Evolutionary conservation across 169 alveolate genomes (phyloP), one percentile per base, ranked within the genome.

Genomic region (Cryptosporidium sp.): DNA sequence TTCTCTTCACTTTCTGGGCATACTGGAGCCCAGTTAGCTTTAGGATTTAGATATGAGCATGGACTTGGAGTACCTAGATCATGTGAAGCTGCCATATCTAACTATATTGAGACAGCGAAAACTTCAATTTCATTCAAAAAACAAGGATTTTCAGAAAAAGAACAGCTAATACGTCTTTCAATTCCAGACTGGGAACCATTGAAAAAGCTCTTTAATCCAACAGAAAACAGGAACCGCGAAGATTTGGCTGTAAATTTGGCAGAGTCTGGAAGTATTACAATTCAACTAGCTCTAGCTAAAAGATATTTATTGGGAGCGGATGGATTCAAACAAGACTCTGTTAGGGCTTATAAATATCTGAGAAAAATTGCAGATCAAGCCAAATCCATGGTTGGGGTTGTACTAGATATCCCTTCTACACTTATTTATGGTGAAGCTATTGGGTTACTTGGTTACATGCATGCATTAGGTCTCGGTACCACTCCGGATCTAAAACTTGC

Each of bases 181-280:
- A 80, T 80, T 48, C 89, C 89, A 12, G 50, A 80, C n/a, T 80
- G 89, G 89, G 89, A 80, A 9, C 75, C 89, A 16, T 8, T 80
- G 31, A 80, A 65, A 21, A 73, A 73, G 37, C 65, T 80, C 23
- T 62, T 37, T 33, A 80, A 73, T 48, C 55, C 16, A 29, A 29
- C 26, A 12, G 75, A 59, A 48, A 80, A 62, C 33, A 31, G 52
- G 33, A 80, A 80, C 33, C 71, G 89, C 18, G 80, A 80, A 31
- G 89, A 80, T 31, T 50, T 80, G 18, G 89, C 89, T 21, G 10
- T 80, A 29, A 59, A 80, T 18, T 48, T 80, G 50, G 89, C 89
- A 18, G 89, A 80, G 41, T 62, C 73, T 26, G 89, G 89, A 62
- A 80, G 62, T 48, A 59, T 65, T n/a, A 41, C 74, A 14, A 62